These are phyloP conservation scores for Recurvomyces mirabilis DNA, from an alignment of 495 filamentous ascomycete genomes.

Conservation along the genomic window DNA sequence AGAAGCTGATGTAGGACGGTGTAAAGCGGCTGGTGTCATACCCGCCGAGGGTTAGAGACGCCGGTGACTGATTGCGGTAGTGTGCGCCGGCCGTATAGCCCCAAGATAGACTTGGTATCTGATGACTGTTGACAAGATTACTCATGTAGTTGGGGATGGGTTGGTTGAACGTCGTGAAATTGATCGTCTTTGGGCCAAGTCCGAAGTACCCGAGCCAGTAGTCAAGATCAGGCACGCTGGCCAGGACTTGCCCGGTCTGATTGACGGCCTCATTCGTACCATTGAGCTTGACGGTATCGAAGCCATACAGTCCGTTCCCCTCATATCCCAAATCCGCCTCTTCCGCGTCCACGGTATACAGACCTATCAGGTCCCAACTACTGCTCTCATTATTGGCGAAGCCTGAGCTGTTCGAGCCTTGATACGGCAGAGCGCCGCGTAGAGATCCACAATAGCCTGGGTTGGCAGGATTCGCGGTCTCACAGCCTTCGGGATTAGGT, in stretches of 20 bases:
- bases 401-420: conserved; percentile 8
- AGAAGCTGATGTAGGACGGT: conserved; percentile 4
- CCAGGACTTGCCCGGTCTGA: conserved; percentile 28
- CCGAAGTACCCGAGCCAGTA: conserved; percentile 48
- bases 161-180: conserved; percentile 37
- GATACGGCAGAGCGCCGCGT: conserved; percentile 5
- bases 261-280: conserved; percentile 31
- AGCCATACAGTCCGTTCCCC: conserved; percentile 35
- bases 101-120: conserved; percentile 24
- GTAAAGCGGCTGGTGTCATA: conserved; percentile 8
- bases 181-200: conserved; percentile 38
- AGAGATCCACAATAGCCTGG: conserved; percentile 10
- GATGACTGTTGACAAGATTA: conserved; percentile 12
- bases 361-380: conserved; percentile 23
- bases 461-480: conserved; percentile 11
- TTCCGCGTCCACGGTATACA: conserved; percentile 24
- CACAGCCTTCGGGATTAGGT: conserved; percentile 27
- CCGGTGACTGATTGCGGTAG: conserved; percentile 29
- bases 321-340: conserved; percentile 30
- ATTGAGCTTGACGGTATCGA: conserved; percentile 40
- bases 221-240: conserved; percentile 34
- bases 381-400: conserved; percentile 20
- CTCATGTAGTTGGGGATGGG: conserved; percentile 35
- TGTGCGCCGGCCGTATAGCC: conserved; percentile 30
- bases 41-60: conserved; percentile 26